Evolutionary conservation across 75 land plant genomes (phyloP).

Genomic region (Chamaecyparis obtusa): DNA sequence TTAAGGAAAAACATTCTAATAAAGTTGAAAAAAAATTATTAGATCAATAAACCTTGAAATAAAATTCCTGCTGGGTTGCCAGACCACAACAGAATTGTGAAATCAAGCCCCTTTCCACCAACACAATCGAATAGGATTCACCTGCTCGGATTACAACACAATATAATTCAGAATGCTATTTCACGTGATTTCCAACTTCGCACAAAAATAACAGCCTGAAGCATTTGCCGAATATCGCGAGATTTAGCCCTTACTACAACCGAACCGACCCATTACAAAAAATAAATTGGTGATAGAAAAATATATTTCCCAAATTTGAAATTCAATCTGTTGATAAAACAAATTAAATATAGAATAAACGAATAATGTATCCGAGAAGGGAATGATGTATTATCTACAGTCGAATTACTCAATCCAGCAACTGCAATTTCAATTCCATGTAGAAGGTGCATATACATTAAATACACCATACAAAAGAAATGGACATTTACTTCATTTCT

Average conservation of each 20-base stretch:
- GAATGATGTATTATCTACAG: conserved; percentile 1
- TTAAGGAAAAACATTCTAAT: too few relatives aligned
- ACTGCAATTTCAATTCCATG: neutral
- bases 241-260: neutral
- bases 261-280: neutral
- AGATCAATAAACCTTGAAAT: too few relatives aligned
- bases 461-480: neutral
- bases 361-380: neutral
- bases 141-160: neutral
- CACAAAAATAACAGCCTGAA: neutral
- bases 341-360: neutral
- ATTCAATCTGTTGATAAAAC: neutral
- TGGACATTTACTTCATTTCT: neutral
- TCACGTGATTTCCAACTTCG: neutral
- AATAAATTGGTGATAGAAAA: neutral
- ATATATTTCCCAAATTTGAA: neutral
- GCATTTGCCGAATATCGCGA: neutral
- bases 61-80: neutral
- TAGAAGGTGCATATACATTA: neutral
- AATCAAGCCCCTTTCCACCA: neutral
- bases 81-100: neutral
- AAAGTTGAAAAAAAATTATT: too few relatives aligned
- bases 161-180: neutral
- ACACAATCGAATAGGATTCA: neutral
- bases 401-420: neutral